These are phyloP conservation scores for Hemisphaericaspora subhashii DNA, from an alignment of 1,139 yeast species.

Conservation along the genomic window DNA sequence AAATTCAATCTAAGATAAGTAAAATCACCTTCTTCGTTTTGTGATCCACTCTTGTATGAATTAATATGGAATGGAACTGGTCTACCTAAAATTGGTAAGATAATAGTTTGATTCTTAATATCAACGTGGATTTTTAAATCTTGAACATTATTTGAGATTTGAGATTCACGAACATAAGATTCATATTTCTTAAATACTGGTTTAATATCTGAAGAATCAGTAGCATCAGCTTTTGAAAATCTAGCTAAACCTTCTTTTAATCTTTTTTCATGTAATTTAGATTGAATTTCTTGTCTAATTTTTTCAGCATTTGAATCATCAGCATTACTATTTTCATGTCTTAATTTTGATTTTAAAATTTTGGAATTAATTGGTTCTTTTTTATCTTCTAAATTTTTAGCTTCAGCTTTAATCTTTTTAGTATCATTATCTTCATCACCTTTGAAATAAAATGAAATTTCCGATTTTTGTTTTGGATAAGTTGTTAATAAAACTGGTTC, in stretches of 20 bases:
- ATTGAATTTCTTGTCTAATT: slow-evolving; percentile 80
- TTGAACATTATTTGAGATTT: slow-evolving; percentile 78
- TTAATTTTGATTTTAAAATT: slow-evolving; percentile 73
- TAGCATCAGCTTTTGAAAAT: slow-evolving; percentile 74
- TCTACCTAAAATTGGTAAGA: slow-evolving; percentile 90
- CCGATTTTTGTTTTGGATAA: slow-evolving; percentile 70
- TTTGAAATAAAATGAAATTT: slow-evolving; percentile 81
- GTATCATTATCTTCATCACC: no score
- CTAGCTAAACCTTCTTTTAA: slow-evolving; percentile 82
- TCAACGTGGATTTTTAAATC: slow-evolving; percentile 89
- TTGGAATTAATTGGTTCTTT: slow-evolving; percentile 46
- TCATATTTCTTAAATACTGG: slow-evolving; percentile 89
- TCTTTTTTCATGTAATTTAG: slow-evolving; percentile 77
- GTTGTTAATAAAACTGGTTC: slow-evolving; percentile 70
- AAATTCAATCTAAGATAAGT: slow-evolving; percentile 89
- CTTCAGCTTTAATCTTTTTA: slow-evolving; percentile 19
- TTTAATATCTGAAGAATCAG: slow-evolving; percentile 61
- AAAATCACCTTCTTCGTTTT: slow-evolving; percentile 94
- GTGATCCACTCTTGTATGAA: slow-evolving; percentile 90
- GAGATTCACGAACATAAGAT: slow-evolving; percentile 90
- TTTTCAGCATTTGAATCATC: slow-evolving; percentile 77
- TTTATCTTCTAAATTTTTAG: slow-evolving; percentile 29
- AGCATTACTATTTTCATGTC: slow-evolving; percentile 71
- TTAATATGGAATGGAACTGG: slow-evolving; percentile 98
- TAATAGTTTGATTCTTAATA: slow-evolving; percentile 81